phyloP scores from a whole-genome alignment of 352 stramenopile genomes.

The Thalassiosira pacifica region DNA sequence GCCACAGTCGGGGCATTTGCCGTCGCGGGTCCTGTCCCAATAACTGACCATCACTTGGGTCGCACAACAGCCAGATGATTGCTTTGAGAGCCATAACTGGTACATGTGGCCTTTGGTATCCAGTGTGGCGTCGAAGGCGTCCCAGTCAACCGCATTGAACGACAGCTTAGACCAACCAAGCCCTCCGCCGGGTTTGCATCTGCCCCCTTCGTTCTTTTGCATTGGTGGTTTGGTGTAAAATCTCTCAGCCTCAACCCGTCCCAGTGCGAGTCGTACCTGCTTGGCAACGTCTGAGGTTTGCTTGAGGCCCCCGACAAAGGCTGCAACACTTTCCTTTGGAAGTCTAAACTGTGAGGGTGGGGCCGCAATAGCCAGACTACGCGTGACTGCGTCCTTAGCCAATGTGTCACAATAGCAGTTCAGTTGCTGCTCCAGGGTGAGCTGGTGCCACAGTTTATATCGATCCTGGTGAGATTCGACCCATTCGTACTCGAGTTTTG shows the following conservation, averaged over 20 bases:
- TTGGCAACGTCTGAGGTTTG: neutral
- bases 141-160: constrained; percentile 8
- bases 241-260: neutral
- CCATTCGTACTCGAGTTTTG: too few species aligned
- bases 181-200: neutral
- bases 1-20: neutral
- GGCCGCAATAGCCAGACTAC: too few species aligned
- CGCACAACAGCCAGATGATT: constrained; percentile 1
- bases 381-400: neutral
- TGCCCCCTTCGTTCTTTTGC: neutral
- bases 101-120: neutral
- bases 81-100: neutral
- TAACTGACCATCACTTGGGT: neutral
- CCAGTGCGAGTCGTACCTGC: neutral
- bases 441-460: too few species aligned
- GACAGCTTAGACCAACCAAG: neutral
- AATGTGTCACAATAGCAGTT: neutral
- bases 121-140: neutral
- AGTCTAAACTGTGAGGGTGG: too few species aligned
- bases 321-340: neutral
- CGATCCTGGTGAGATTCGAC: too few species aligned
- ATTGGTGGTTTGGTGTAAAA: neutral
- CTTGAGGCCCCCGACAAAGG: neutral
- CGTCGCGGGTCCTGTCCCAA: neutral
- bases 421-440: neutral